Conservation (phyloP, 2,329 filamentous ascomycete genomes). For the Fusarium sp. region DNA sequence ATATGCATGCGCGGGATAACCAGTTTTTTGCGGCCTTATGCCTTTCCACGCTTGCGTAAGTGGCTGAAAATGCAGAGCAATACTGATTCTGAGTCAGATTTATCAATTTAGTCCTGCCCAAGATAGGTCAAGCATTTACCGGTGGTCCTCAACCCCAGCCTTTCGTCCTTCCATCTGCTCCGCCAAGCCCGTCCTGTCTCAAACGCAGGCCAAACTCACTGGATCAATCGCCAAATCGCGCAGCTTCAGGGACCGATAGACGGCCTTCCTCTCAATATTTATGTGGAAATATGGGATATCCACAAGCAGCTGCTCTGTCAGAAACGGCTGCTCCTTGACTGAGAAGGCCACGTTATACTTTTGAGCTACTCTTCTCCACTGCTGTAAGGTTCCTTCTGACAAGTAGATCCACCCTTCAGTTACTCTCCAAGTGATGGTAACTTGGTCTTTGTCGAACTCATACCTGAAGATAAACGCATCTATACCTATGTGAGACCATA, state of each 20-base stretch:
- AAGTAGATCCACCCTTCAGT: accelerated
- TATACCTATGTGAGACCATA: accelerated
- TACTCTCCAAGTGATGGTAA: not conserved
- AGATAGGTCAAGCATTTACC: too few species aligned
- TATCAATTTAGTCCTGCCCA: too few species aligned
- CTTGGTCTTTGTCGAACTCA: not conserved
- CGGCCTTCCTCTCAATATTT: accelerated
- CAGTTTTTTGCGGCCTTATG: not conserved
- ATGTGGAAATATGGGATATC: too few species aligned
- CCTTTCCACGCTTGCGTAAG: accelerated
- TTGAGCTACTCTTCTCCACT: not conserved
- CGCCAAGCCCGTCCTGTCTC: too few species aligned
- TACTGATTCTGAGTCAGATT: too few species aligned
- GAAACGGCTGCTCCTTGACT: not conserved
- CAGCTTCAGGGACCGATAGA: not conserved
- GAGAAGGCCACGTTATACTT: accelerated
- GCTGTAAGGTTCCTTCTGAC: accelerated
- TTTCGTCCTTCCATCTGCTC: too few species aligned
- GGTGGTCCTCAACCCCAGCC: too few species aligned
- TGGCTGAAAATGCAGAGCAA: not conserved
- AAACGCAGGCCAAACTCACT: not conserved
- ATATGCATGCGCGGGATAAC: not conserved
- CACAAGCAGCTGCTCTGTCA: too few species aligned
- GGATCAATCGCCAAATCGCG: not conserved
- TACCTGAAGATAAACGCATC: accelerated